Evolutionary conservation across 73 alveolate genomes (phyloP).

Genomic region (Paramecium tetraurelia): DNA sequence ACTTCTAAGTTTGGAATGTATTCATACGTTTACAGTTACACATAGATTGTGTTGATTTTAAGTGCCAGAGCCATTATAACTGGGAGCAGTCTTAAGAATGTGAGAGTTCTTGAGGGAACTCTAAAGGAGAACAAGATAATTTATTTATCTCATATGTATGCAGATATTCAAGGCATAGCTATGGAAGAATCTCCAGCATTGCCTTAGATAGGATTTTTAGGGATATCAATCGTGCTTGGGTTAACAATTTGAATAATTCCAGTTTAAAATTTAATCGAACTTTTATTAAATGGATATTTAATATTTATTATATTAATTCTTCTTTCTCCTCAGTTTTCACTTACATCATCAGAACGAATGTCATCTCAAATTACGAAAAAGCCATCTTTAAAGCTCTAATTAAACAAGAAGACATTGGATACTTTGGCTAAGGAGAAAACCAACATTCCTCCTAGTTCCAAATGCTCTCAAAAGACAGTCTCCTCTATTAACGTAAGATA

Average conservation of each 20-base stretch:
- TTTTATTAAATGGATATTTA: background rate
- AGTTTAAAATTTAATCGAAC: background rate
- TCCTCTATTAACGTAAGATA: background rate
- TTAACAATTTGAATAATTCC: conserved; percentile 27
- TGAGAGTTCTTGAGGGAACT: background rate
- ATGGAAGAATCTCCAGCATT: background rate
- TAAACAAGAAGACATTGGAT: background rate
- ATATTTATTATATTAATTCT: background rate
- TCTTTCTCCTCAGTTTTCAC: background rate
- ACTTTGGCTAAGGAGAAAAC: background rate
- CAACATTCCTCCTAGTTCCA: conserved; percentile 5
- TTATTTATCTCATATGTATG: background rate
- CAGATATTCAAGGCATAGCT: background rate
- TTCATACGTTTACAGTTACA: background rate
- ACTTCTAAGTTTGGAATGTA: background rate
- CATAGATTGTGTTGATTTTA: background rate
- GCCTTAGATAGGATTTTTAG: background rate
- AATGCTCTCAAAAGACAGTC: conserved; percentile 4
- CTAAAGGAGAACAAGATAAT: background rate
- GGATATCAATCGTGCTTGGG: background rate
- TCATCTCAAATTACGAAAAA: background rate
- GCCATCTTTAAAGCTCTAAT: background rate
- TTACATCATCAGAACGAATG: background rate
- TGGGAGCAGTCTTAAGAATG: background rate
- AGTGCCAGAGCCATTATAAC: background rate